Evolutionary conservation across 176 grass and related monocot species (phyloP), one percentile per base, ranked within the genome.

Genomic region (Poa pratensis): DNA sequence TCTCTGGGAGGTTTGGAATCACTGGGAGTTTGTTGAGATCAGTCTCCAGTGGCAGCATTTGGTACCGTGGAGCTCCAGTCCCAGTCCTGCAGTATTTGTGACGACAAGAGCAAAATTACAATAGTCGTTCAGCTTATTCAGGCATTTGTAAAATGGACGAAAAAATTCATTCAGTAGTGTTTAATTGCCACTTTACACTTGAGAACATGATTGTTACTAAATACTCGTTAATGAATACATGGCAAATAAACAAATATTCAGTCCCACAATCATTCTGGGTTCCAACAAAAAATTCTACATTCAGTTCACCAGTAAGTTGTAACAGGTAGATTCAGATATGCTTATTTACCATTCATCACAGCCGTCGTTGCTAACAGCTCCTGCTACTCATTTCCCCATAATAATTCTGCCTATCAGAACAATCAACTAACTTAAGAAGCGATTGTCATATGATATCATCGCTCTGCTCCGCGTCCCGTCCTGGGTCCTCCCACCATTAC

Each of bases 21-120:
- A 91, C 30, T 19, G 96, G 96, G 3, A 98, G 93, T 12, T 80
- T 90, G 64, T 98, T 98, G 40, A 98, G 96, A 84, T 98, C 93
- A 76, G 96, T 98, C 86, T 98, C 93, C 68, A 92, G 69, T 15
- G 96, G 96, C 37, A 98, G 86, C 96, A 98, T 98, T 89, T 98
- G 96, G 78, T 98, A 98, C 82, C 91, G 91, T 49, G 96, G 96
- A 81, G 91, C 96, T 66, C 86, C 96, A 61, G 78, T 91, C 77
- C 86, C 96, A 54, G 78, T 94, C 77, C 96, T 98, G 80, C 80
- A 94, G 34, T 19, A 70, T 81, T 57, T 70, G 54, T 26, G 17
- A 62, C 18, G 67, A 39, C 40, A 89, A n/a, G 5, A 59, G 15
- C 48, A 77, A 50, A 79, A 76, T 79, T 68, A 89, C 45, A 53